These are phyloP conservation scores for Microstegium vimineum DNA, from an alignment of 176 grass and related monocot genomes.

Conservation along the genomic window DNA sequence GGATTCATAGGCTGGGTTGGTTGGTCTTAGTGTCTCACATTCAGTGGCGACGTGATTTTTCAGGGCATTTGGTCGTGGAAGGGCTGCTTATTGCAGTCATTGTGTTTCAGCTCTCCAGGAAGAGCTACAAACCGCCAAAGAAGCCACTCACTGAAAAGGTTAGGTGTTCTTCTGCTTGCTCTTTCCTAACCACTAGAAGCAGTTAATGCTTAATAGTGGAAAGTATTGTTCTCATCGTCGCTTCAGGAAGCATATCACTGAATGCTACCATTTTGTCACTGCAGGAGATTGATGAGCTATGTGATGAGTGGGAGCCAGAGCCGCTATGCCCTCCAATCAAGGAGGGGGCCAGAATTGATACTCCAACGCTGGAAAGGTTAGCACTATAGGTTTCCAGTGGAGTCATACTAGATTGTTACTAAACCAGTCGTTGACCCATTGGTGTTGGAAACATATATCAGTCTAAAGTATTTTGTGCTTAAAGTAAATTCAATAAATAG, in stretches of 20 bases:
- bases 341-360: constrained; percentile 41
- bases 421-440: not conserved
- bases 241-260: constrained; percentile 26
- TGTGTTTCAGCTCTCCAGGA: constrained; percentile 87
- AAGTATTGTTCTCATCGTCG: not conserved
- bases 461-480: not conserved
- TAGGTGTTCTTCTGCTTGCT: constrained; percentile 5
- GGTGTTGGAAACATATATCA: not conserved
- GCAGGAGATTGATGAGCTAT: constrained; percentile 96
- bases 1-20: not conserved
- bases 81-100: constrained; percentile 83
- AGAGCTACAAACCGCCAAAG: constrained; percentile 95
- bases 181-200: constrained; percentile 1
- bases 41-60: constrained; percentile 13
- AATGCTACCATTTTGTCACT: constrained; percentile 23
- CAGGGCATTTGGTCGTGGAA: constrained; percentile 94
- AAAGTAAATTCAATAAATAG: not conserved
- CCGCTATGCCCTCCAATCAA: constrained; percentile 71
- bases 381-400: constrained; percentile 6
- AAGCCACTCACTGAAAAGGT: constrained; percentile 92
- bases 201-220: not conserved
- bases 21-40: constrained; percentile 23
- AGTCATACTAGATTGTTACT: not conserved
- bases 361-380: constrained; percentile 80
- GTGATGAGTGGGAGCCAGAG: constrained; percentile 92